Percentiles rank a stretch among this genome's conserved stretches.
Conservation (phyloP, 345 rosid species). For the Salix koriyanagi region DNA sequence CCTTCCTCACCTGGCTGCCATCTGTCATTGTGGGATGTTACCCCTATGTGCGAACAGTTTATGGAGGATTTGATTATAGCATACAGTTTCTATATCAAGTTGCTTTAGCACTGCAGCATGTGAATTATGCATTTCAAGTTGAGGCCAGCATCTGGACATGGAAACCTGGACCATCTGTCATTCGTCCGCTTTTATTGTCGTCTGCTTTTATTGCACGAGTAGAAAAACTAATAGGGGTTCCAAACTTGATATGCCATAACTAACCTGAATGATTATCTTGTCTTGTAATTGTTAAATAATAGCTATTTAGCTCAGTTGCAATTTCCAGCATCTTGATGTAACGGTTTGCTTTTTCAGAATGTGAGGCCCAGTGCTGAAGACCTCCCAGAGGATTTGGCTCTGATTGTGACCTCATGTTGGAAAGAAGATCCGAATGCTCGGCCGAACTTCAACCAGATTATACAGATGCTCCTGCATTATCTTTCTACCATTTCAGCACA, state of each 20-base stretch:
- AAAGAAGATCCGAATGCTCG: constrained; percentile 88
- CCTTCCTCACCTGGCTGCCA: neutral
- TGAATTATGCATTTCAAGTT: neutral
- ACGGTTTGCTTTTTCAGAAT: constrained; percentile 44
- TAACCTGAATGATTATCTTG: neutral
- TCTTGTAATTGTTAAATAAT: neutral
- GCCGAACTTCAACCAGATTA: constrained; percentile 77
- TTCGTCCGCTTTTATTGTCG: neutral
- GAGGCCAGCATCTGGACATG: neutral
- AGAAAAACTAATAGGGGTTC: neutral
- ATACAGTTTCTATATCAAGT: neutral
- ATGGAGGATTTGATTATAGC: neutral
- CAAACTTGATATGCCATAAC: neutral
- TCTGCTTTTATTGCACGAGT: neutral
- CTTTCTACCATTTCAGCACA: constrained; percentile 57
- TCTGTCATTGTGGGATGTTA: neutral
- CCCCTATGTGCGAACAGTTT: neutral
- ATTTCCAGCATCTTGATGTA: neutral
- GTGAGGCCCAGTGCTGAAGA: constrained; percentile 79
- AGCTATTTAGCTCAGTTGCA: neutral
- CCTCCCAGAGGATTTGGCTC: constrained; percentile 70
- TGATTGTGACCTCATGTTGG: constrained; percentile 93
- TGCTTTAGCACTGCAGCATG: constrained; percentile 1
- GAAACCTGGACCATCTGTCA: neutral
- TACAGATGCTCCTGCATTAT: constrained; percentile 72